A percentile compares a stretch with the other conserved stretches of the same genome.
phyloP scores from a whole-genome alignment of 805 yeast genomes.

The Zygosaccharomyces rouxii region DNA sequence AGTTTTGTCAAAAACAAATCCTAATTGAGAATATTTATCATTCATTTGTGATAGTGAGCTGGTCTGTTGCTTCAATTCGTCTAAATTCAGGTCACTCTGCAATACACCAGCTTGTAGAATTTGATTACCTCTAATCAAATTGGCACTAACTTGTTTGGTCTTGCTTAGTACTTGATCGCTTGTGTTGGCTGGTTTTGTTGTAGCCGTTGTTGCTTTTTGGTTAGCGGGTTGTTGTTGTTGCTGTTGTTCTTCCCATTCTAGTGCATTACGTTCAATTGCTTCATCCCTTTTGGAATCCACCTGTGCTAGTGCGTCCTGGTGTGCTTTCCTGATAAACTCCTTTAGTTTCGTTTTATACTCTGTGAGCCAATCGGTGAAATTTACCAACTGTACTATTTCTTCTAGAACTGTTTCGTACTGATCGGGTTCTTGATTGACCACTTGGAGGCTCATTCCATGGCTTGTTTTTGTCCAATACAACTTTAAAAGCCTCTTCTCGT shows the following conservation, averaged over 20 bases:
- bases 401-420: background rate
- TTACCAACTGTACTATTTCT: conserved; percentile 9
- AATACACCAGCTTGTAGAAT: conserved; percentile 32
- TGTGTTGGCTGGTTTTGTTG: conserved; percentile 11
- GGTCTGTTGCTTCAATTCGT: conserved; percentile 34
- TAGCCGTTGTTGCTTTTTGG: background rate
- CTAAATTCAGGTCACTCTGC: conserved; percentile 35
- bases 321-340: conserved; percentile 2
- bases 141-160: conserved; percentile 31
- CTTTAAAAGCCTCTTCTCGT: conserved; percentile 13
- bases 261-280: conserved; percentile 14
- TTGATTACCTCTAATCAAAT: conserved; percentile 32
- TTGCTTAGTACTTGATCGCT: conserved; percentile 27
- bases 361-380: conserved; percentile 22
- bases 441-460: background rate
- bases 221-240: background rate
- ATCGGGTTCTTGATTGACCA: conserved; percentile 1
- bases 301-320: conserved; percentile 7
- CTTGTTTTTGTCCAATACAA: conserved; percentile 17
- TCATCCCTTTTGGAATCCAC: conserved; percentile 21
- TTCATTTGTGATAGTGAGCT: conserved; percentile 26
- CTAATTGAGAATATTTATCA: conserved; percentile 32
- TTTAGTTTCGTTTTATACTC: conserved; percentile 15
- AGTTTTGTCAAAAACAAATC: conserved; percentile 28
- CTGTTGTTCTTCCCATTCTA: conserved; percentile 5